Conservation (phyloP, 2,329 filamentous ascomycete species). For the Westerdykella sp. region DNA sequence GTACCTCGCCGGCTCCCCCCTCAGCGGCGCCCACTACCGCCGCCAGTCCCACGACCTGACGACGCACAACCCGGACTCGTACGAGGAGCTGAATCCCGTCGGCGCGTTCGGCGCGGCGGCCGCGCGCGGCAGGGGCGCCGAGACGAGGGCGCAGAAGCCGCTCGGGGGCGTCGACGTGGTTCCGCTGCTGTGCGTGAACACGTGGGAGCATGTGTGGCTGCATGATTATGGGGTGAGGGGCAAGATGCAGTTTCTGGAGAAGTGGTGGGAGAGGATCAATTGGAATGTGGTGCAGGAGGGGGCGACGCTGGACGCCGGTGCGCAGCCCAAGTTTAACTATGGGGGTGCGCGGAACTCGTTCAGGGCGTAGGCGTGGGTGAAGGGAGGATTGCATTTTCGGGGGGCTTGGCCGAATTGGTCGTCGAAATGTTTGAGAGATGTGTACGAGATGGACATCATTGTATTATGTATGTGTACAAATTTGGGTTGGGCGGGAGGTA, state of each 20-base stretch:
- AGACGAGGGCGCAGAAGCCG: conserved; percentile 40
- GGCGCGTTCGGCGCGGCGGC: conserved; percentile 36
- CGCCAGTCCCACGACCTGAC: conserved; percentile 64
- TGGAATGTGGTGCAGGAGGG: conserved; percentile 62
- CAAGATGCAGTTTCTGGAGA: conserved; percentile 68
- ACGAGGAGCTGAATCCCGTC: conserved; percentile 30
- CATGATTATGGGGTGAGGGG: conserved; percentile 71
- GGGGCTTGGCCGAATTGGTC: no score
- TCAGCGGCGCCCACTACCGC: conserved; percentile 77
- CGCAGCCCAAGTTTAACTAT: neutral
- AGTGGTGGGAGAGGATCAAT: conserved; percentile 84
- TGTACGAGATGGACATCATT: neutral
- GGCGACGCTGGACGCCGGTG: neutral
- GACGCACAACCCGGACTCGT: conserved; percentile 41
- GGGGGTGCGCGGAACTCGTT: neutral
- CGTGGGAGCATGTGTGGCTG: conserved; percentile 93
- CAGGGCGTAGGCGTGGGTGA: neutral
- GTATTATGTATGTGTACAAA: neutral
- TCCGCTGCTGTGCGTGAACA: conserved; percentile 85
- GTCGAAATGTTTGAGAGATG: no score
- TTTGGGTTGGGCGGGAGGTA: neutral
- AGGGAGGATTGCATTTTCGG: neutral
- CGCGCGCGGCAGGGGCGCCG: conserved; percentile 19
- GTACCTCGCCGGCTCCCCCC: conserved; percentile 86
- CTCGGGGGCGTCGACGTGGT: conserved; percentile 63